phyloP scores from a whole-genome alignment of 2,329 filamentous ascomycete species.

The Colletotrichum cereale region DNA sequence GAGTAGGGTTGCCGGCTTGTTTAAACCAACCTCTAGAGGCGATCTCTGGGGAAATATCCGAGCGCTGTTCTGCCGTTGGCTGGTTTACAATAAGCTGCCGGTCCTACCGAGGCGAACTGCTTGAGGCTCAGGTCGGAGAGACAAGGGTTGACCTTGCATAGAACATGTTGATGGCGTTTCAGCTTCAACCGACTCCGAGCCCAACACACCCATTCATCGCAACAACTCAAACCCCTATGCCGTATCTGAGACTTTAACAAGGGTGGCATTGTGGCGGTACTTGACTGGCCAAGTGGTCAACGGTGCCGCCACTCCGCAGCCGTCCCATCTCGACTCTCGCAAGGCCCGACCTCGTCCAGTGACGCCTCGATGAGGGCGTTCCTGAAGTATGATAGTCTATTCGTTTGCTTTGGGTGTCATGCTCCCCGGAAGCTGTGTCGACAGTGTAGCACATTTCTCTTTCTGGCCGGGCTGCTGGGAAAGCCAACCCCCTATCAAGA shows the following conservation, averaged over 20 bases:
- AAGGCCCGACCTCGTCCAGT: constrained; percentile 30
- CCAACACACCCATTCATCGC: constrained; percentile 36
- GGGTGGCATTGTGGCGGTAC: constrained; percentile 37
- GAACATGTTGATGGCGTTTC: constrained; percentile 31
- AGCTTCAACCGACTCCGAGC: constrained; percentile 36
- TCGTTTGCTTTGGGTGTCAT: not conserved
- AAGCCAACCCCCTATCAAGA: not conserved
- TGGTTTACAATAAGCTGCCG: constrained; percentile 24
- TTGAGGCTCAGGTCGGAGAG: constrained; percentile 36
- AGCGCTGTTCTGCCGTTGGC: constrained; percentile 25
- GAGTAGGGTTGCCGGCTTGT: constrained; percentile 1
- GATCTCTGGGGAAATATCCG: constrained; percentile 22
- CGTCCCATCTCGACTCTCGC: constrained; percentile 29
- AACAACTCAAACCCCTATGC: constrained; percentile 38
- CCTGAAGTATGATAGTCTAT: not conserved
- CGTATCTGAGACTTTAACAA: constrained; percentile 33
- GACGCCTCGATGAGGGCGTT: constrained; percentile 15
- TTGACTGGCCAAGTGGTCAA: constrained; percentile 13
- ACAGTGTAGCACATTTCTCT: not conserved
- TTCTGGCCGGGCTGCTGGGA: not conserved
- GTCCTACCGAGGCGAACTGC: constrained; percentile 4
- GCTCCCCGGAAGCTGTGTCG: not conserved
- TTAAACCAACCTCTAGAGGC: constrained; percentile 12
- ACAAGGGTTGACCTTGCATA: constrained; percentile 37
- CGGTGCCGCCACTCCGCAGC: constrained; percentile 21